A percentile compares a stretch with the other conserved stretches of the same genome.
phyloP scores from a whole-genome alignment of 139 green algal genomes.

The Coelastrella sp. region DNA sequence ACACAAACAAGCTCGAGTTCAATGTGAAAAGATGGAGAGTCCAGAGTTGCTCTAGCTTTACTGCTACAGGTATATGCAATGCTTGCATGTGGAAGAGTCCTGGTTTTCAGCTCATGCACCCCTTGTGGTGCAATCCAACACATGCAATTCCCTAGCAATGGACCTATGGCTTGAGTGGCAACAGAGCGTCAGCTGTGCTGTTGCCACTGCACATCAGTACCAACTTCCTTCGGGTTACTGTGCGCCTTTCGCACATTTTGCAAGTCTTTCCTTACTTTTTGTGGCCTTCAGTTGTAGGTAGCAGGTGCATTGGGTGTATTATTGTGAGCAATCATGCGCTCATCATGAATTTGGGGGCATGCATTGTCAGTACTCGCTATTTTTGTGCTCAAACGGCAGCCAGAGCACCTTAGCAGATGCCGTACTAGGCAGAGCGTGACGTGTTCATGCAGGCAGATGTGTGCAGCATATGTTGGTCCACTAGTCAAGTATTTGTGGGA shows the following conservation, averaged over 20 bases:
- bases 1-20: too few relatives aligned
- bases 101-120: too few relatives aligned
- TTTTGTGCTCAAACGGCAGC: not conserved
- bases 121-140: too few relatives aligned
- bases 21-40: too few relatives aligned
- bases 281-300: not conserved
- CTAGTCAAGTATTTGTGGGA: too few relatives aligned
- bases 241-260: not conserved
- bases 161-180: not conserved
- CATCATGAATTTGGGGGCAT: not conserved
- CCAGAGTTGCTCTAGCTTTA: too few relatives aligned
- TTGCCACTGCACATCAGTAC: not conserved
- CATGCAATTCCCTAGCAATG: too few relatives aligned
- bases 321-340: not conserved
- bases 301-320: not conserved
- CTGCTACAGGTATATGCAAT: too few relatives aligned
- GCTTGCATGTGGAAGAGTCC: too few relatives aligned
- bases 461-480: too few relatives aligned
- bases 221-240: not conserved
- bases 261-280: not conserved
- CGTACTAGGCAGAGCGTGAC: not conserved
- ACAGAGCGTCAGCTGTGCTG: not conserved
- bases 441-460: too few relatives aligned
- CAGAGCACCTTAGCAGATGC: not conserved
- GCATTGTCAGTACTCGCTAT: not conserved